These are phyloP conservation scores for Bolboschoenoplectus hybrid DNA, from an alignment of 202 grass and related monocot genomes.

Conservation along the genomic window DNA sequence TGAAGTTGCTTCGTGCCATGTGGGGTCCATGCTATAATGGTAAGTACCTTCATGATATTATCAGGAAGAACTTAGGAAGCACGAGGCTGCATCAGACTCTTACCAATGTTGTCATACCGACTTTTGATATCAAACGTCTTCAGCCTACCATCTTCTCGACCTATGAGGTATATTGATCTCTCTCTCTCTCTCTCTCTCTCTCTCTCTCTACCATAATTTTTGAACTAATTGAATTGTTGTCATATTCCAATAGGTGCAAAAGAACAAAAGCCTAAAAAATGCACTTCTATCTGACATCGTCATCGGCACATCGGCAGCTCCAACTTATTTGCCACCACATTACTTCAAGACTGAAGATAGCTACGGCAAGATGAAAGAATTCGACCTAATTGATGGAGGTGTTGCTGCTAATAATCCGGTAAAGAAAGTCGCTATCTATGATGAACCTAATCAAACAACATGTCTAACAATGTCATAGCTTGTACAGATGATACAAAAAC, in stretches of 20 bases:
- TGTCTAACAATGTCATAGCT: not conserved
- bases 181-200: not conserved
- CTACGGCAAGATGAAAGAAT: slow-evolving; percentile 57
- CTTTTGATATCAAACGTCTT: slow-evolving; percentile 73
- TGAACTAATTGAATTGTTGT: slow-evolving; percentile 1
- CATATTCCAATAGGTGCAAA: slow-evolving; percentile 42
- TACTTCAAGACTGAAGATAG: slow-evolving; percentile 66
- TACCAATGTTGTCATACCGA: slow-evolving; percentile 77
- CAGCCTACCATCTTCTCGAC: slow-evolving; percentile 77
- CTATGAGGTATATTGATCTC: slow-evolving; percentile 47
- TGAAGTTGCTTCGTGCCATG: slow-evolving; percentile 49
- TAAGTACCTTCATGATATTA: slow-evolving; percentile 68
- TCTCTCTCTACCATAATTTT: not conserved
- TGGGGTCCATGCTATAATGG: slow-evolving; percentile 70
- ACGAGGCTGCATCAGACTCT: slow-evolving; percentile 62
- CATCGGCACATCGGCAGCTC: slow-evolving; percentile 69
- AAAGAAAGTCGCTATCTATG: slow-evolving; percentile 26
- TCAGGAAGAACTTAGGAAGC: slow-evolving; percentile 59
- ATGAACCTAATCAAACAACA: not conserved
- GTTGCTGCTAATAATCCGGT: slow-evolving; percentile 83
- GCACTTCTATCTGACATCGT: slow-evolving; percentile 77
- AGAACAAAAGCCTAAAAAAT: slow-evolving; percentile 48
- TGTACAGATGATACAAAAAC: not conserved
- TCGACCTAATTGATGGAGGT: slow-evolving; percentile 81
- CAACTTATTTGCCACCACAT: slow-evolving; percentile 75